Conservation (phyloP, 768 basidiomycete species). For the Kwoniella mangroviensis region DNA sequence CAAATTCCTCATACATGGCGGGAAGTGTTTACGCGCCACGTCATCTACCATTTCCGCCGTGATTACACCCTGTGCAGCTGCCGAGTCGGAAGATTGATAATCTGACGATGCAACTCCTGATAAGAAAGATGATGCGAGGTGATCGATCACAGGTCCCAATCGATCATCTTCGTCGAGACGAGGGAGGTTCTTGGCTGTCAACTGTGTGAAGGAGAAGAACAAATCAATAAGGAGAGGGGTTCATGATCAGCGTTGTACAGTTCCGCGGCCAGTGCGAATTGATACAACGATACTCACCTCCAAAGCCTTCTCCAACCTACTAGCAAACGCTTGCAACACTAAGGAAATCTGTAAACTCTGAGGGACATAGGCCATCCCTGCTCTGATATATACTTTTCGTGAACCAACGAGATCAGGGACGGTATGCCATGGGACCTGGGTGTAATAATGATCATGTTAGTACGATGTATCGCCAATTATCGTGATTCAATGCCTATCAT, state of each 20-base stretch:
- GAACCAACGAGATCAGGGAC: constrained; percentile 89
- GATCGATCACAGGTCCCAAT: constrained; percentile 81
- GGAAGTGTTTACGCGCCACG: constrained; percentile 84
- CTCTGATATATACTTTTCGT: constrained; percentile 74
- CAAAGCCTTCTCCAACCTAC: constrained; percentile 71
- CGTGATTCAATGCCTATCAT: no score
- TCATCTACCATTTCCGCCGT: constrained; percentile 94
- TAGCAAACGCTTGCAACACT: constrained; percentile 82
- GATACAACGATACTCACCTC: constrained; percentile 63
- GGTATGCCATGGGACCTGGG: constrained; percentile 91
- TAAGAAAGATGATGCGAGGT: constrained; percentile 90
- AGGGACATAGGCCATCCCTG: constrained; percentile 89
- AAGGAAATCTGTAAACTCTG: constrained; percentile 77
- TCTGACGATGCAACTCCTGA: constrained; percentile 76
- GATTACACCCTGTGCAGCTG: constrained; percentile 66
- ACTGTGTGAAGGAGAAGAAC: constrained; percentile 59
- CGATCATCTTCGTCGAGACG: constrained; percentile 93
- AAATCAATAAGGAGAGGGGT: not conserved
- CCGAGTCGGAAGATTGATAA: constrained; percentile 59
- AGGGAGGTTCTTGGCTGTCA: constrained; percentile 82
- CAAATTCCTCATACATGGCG: constrained; percentile 89
- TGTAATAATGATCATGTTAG: no score
- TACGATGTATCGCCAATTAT: no score
- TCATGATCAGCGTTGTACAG: not conserved
- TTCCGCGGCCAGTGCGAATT: not conserved